phyloP scores from a whole-genome alignment of 164 flowering plant genomes.

The Umbellularia californica region DNA sequence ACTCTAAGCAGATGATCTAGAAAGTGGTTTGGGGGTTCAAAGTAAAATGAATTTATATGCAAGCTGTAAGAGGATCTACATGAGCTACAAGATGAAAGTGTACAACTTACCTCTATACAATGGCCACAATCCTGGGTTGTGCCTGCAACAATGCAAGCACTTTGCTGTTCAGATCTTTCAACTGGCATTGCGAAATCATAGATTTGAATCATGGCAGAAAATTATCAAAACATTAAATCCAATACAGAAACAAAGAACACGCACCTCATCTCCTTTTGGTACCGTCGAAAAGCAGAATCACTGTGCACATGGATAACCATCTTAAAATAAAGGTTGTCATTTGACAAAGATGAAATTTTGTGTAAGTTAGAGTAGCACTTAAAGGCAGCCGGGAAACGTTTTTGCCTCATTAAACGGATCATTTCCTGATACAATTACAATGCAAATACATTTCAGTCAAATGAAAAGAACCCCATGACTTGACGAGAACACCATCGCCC shows the following conservation, averaged over 20 bases:
- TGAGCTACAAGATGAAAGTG: not conserved
- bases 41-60: no score
- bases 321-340: constrained; percentile 62
- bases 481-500: not conserved
- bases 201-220: not conserved
- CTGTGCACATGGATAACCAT: constrained; percentile 93
- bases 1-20: no score
- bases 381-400: constrained; percentile 72
- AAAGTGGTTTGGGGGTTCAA: no score
- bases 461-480: not conserved
- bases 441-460: not conserved
- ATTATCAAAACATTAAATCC: not conserved
- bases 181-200: constrained; percentile 1
- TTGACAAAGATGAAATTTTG: constrained; percentile 44
- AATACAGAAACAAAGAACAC: not conserved
- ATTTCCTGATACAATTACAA: constrained; percentile 63
- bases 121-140: constrained; percentile 86
- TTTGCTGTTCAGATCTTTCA: constrained; percentile 3
- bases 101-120: constrained; percentile 74
- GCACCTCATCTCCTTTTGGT: constrained; percentile 95
- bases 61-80: not conserved
- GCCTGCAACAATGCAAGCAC: constrained; percentile 41
- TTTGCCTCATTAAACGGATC: constrained; percentile 77
- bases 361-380: constrained; percentile 84
- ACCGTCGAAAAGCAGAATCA: constrained; percentile 75